Evolutionary conservation across 208 protist species (phyloP), one percentile per base, ranked within the genome.

Genomic region (Acanthamoeba lenticulata): DNA sequence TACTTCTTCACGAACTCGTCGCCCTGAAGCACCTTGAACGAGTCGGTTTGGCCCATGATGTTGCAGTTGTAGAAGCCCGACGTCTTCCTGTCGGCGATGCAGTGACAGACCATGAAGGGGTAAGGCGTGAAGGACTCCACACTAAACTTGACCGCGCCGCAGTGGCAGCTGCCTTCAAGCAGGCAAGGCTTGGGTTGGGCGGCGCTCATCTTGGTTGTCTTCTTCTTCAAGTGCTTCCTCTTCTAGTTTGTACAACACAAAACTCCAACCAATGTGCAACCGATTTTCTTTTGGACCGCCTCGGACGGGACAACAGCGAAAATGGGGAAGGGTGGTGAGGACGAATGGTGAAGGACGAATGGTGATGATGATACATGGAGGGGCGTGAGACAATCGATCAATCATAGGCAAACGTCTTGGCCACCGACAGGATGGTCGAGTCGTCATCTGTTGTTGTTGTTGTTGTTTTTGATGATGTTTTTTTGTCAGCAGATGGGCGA

Each of bases 381-480:
- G n/a, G n/a, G n/a, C n/a, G n/a, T n/a, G n/a, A n/a, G n/a, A n/a
- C n/a, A n/a, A n/a, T 57, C 40, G 19, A 4, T 83, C 74, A 83
- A n/a, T 55, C 40, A n/a, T 83, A 83, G 44, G 74, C 74, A 36
- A 83, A 83, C 24, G 45, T 40, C 42, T 83, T 83, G 36, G 74
- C 74, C 24, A 40, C 74, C 0, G 5, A 4, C 42, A 83, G 74
- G 42, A 83, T 83, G 15, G 21, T 29, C 21, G 36, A 34, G 38
- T 83, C 74, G 44, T 83, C 44, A 13, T 83, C 74, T 83, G 74
- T 29, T 32, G 27, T n/a, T n/a, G n/a, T n/a, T n/a, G n/a, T n/a
- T n/a, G n/a, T n/a, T n/a, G n/a, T n/a, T n/a, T n/a, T n/a, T n/a
- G n/a, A n/a, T n/a, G n/a, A n/a, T n/a, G n/a, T n/a, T n/a, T n/a